Conservation (phyloP, 2,329 filamentous ascomycete species). For the Bimuria novae-zelandiae region DNA sequence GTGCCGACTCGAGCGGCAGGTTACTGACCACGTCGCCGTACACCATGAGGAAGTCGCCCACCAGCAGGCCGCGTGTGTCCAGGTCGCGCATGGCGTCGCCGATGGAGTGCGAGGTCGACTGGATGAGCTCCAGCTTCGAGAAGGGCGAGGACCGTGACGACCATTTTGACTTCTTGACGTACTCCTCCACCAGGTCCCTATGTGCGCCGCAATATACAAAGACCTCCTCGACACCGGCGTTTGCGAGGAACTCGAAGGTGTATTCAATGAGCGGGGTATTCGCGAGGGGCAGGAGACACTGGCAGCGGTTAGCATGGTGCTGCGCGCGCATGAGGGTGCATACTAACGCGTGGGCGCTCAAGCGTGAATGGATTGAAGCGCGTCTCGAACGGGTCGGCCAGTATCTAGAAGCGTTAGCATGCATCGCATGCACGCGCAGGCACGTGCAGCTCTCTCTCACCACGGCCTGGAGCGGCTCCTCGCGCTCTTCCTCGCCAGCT, state of each 20-base stretch:
- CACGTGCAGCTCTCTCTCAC: conserved; percentile 50
- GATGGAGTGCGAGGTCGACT: conserved; percentile 82
- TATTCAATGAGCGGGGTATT: conserved; percentile 97
- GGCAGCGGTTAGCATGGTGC: conserved; percentile 24
- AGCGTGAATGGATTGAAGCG: conserved; percentile 88
- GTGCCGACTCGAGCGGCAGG: conserved; percentile 76
- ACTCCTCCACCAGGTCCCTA: conserved; percentile 82
- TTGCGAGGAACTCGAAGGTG: conserved; percentile 92
- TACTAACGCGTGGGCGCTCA: conserved; percentile 79
- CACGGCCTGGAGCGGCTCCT: conserved; percentile 67
- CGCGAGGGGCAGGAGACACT: conserved; percentile 91
- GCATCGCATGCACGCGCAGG: conserved; percentile 7
- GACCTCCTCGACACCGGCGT: conserved; percentile 92
- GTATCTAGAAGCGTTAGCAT: conserved; percentile 62
- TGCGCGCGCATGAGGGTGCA: background rate
- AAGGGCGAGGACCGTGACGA: conserved; percentile 76
- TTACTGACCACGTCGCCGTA: conserved; percentile 94
- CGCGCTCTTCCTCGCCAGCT: conserved; percentile 59
- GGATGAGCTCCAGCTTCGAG: conserved; percentile 78
- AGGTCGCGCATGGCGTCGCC: conserved; percentile 95
- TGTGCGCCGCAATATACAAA: conserved; percentile 91
- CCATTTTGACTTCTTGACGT: conserved; percentile 81
- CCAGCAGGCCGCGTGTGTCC: conserved; percentile 81
- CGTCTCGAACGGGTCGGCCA: conserved; percentile 94
- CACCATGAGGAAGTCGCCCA: conserved; percentile 88